phyloP scores from a whole-genome alignment of 441 rosid genomes.

The Theobroma grandiflorum region DNA sequence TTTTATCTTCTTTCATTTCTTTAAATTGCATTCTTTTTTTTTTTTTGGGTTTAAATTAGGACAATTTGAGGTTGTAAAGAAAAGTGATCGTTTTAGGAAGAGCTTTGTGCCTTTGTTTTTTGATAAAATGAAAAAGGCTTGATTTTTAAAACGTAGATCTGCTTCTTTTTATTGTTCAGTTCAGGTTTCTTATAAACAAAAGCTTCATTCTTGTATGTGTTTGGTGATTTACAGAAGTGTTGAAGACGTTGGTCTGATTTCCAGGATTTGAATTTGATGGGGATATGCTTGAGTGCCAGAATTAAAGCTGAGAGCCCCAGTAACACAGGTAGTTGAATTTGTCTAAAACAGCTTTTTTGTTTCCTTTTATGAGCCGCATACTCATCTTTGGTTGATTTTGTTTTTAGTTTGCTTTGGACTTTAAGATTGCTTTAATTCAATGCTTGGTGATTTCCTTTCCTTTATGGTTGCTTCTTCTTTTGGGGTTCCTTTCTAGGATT shows the following conservation, averaged over 20 bases:
- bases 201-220: slow-evolving; percentile 11
- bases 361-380: background rate
- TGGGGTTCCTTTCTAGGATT: background rate
- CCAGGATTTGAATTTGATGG: slow-evolving; percentile 56
- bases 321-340: slow-evolving; percentile 60
- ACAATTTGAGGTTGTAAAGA: background rate
- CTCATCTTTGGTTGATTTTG: background rate
- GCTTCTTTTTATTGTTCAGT: slow-evolving; percentile 29
- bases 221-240: slow-evolving; percentile 43
- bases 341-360: background rate
- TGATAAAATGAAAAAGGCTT: slow-evolving; percentile 14
- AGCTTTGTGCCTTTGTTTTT: slow-evolving; percentile 14
- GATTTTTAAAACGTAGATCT: slow-evolving; percentile 34
- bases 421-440: slow-evolving; percentile 22
- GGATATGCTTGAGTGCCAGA: slow-evolving; percentile 87
- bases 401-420: slow-evolving; percentile 13
- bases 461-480: background rate
- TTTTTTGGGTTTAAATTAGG: background rate
- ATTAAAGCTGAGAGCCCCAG: slow-evolving; percentile 88
- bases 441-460: slow-evolving; percentile 1
- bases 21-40: background rate
- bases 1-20: slow-evolving; percentile 5
- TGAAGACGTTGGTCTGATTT: slow-evolving; percentile 32
- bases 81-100: background rate
- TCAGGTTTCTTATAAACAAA: slow-evolving; percentile 19